Evolutionary conservation across 2,329 filamentous ascomycete species (phyloP), one percentile per base, ranked within the genome.

Genomic region (Colletotrichum sp.): DNA sequence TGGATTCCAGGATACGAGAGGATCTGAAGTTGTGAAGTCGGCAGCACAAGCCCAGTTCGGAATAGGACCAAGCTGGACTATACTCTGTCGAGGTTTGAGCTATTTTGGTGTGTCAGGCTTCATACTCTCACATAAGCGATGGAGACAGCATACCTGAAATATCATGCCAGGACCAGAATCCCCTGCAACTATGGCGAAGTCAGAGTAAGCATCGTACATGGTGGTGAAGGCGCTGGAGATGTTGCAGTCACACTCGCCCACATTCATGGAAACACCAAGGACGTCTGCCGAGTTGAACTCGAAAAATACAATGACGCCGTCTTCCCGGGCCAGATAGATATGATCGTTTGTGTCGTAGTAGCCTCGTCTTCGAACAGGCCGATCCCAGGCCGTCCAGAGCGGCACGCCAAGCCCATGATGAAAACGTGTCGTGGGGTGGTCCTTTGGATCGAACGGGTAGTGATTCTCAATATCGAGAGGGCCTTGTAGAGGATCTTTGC

Each of bases 301-400:
- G 6, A 96, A 84, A 78, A 94, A 94, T 70, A 93, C 90, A 12
- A 98, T 89, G 65, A 93, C 87, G 5, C 97, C 97, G 81, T 99
- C 96, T 84, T 99, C 96, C 71, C 96, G 92, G 13, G 94, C 94
- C 18, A 99, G 87, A 81, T 97, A 98, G 65, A 99, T 92, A 75
- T 93, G 92, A 81, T 99, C 97, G 43, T 93, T 92, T 21, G 87
- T 89, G 70, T 90, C 86, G 68, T 90, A 90, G 78, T 93, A 94
- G 15, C 87, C 85, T 75, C 89, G 89, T 28, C 92, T 90, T 9
- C 96, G 92, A 75, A 92, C 90, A 3, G 96, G 94, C 75, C 95
- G 91, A 32, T 95, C 92, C 96, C 96, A 99, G 28, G 94, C 92
- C 5, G 94, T 94, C 94, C 96, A 98, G 5, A 95, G 84, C 1